phyloP scores from a whole-genome alignment of 2,329 filamentous ascomycete species.

The Aspergillus quadrilineatus region DNA sequence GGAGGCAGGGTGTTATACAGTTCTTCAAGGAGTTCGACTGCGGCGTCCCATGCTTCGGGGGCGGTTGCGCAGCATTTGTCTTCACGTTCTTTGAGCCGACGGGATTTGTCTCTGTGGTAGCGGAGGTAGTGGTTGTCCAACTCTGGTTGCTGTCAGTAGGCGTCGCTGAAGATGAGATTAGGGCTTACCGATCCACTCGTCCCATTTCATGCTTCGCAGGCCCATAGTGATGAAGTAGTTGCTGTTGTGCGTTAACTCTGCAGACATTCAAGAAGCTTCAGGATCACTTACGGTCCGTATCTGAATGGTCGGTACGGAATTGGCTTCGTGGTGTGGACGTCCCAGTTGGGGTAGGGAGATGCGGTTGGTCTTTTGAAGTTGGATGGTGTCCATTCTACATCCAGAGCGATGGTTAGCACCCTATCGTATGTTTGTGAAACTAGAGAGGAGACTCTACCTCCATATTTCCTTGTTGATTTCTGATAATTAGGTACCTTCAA shows the following conservation, averaged over 20 bases:
- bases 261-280: background rate
- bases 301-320: constrained; percentile 77
- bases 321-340: constrained; percentile 66
- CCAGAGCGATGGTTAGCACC: background rate
- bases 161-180: background rate
- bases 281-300: constrained; percentile 59
- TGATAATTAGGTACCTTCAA: constrained; percentile 29
- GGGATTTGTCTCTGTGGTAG: constrained; percentile 70
- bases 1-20: constrained; percentile 42
- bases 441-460: constrained; percentile 40
- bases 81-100: constrained; percentile 66
- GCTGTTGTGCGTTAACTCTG: constrained; percentile 20
- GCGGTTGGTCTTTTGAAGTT: constrained; percentile 61
- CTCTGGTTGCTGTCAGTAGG: constrained; percentile 48
- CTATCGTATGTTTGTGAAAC: background rate
- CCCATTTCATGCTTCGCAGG: constrained; percentile 65
- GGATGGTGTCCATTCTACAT: constrained; percentile 56
- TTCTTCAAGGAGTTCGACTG: constrained; percentile 74
- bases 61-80: constrained; percentile 67
- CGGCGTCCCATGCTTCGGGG: constrained; percentile 68
- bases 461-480: constrained; percentile 42
- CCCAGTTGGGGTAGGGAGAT: constrained; percentile 66
- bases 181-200: constrained; percentile 66
- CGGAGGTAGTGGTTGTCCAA: constrained; percentile 75
- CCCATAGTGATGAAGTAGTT: constrained; percentile 78